phyloP scores from a whole-genome alignment of 2,329 filamentous ascomycete species.

The Phoma sp. region DNA sequence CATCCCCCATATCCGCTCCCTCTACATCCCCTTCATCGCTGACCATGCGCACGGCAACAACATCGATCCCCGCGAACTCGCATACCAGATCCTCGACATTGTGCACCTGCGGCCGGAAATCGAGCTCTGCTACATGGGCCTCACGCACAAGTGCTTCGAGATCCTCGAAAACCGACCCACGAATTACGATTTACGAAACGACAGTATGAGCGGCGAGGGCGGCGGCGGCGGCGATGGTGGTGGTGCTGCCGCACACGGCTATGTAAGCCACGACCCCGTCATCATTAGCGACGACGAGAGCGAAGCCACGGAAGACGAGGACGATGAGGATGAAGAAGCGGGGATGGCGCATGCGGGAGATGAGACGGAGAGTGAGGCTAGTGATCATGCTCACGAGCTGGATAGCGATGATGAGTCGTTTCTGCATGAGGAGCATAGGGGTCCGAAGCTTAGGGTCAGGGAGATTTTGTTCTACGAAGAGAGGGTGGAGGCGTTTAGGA shows the following conservation, averaged over 20 bases:
- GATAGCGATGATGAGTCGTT: slow-evolving; percentile 60
- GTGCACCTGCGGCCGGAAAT: slow-evolving; percentile 77
- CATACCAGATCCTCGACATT: slow-evolving; percentile 78
- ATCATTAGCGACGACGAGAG: slow-evolving; percentile 48
- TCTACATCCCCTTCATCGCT: slow-evolving; percentile 73
- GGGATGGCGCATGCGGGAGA: slow-evolving; percentile 52
- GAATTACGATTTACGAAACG: slow-evolving; percentile 49
- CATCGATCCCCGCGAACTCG: slow-evolving; percentile 71
- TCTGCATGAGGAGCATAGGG: slow-evolving; percentile 53
- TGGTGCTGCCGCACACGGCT: slow-evolving; percentile 21
- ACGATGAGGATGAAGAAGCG: slow-evolving; percentile 58
- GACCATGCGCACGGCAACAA: slow-evolving; percentile 63
- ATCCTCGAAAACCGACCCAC: slow-evolving; percentile 69
- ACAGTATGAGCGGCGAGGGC: slow-evolving; percentile 35
- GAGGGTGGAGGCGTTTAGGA: slow-evolving; percentile 76
- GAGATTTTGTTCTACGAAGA: slow-evolving; percentile 88
- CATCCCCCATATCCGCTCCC: slow-evolving; percentile 71
- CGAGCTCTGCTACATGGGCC: slow-evolving; percentile 77
- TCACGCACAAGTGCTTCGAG: slow-evolving; percentile 81
- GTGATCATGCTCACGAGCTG: slow-evolving; percentile 47
- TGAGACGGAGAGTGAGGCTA: slow-evolving; percentile 39
- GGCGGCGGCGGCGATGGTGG: slow-evolving; percentile 26
- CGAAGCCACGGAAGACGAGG: slow-evolving; percentile 51
- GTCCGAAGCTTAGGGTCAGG: slow-evolving; percentile 65
- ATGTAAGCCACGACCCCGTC: slow-evolving; percentile 38